Evolutionary conservation across 164 flowering plant species (phyloP), one percentile per base, ranked within the genome.

Genomic region (Echeveria elegans): DNA sequence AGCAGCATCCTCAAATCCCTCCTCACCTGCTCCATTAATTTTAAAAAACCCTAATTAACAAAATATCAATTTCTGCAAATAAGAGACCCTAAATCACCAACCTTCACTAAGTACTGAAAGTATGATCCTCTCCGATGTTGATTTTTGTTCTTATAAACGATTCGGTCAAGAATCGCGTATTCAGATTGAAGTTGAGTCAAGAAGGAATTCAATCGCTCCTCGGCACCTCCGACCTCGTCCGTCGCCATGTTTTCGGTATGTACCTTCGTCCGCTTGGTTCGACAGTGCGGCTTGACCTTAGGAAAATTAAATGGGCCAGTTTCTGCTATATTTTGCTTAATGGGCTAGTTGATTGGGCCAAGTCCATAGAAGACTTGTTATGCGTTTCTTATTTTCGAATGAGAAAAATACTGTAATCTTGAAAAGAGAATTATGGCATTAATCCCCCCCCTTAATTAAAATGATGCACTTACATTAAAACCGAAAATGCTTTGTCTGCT

Each of bases 1-100:
- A 91, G 66, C 65, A 91, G 88, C 63, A 91, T 87, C 66, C 77
- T 86, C 74, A 85, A 73, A 79, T 89, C 90, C 72, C 97, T 86
- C 70, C 96, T 86, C 48, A 91, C 92, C 92, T 90, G 66, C 28
- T n/a, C 5, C 45, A 21, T 9, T 24, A 12, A 63, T 24, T 43
- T 40, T 9, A 32, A 63, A 31, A 29, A 6, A 11, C 64, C n/a
- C n/a, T 8, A n/a, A 61, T 28, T 8, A 61, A 4, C 0, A 61
- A 30, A 61, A n/a, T 61, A 29, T 12, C n/a, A 11, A 29, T 31
- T 45, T 45, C 50, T 45, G 15, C n/a, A 16, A 45, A 45, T 18
- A 15, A 45, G 5, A 30, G 16, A 30, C 37, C 64, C 23, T 61
- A 18, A n/a, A 30, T 16, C 14, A n/a, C 2, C 26, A 34, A 63